A percentile compares a stretch with the other conserved stretches of the same genome.
Evolutionary conservation across 2,329 filamentous ascomycete genomes (phyloP).

Genomic region (Colletotrichum kahawae): DNA sequence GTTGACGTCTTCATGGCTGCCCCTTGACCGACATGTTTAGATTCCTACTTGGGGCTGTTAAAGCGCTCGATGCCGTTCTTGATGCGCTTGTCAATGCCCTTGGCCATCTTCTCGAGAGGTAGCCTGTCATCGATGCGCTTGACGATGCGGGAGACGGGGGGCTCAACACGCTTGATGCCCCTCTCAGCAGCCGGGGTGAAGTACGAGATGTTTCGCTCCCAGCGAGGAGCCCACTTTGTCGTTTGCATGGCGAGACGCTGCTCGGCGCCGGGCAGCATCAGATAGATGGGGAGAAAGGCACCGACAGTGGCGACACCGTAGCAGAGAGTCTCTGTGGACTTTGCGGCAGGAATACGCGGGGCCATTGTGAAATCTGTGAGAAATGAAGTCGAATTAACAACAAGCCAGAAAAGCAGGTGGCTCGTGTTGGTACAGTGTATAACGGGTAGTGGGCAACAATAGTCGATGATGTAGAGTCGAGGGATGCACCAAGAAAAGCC

Average conservation of each 20-base stretch:
- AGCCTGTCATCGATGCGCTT: constrained; percentile 51
- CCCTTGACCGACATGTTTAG: background rate
- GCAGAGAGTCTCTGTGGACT: constrained; percentile 53
- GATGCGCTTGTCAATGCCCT: constrained; percentile 53
- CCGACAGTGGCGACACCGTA: constrained; percentile 59
- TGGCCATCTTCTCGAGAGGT: constrained; percentile 56
- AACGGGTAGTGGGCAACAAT: background rate
- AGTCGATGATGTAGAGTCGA: background rate
- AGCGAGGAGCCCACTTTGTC: constrained; percentile 62
- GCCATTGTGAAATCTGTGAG: constrained; percentile 34
- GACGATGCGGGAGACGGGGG: constrained; percentile 49
- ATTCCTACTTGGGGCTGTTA: constrained; percentile 7
- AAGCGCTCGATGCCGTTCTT: constrained; percentile 47
- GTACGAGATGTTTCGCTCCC: constrained; percentile 63
- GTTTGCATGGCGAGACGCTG: constrained; percentile 60
- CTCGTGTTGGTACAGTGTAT: background rate
- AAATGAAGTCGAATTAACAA: background rate
- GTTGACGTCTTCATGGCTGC: background rate
- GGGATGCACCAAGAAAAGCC: background rate
- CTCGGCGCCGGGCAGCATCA: constrained; percentile 61
- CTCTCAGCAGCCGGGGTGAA: constrained; percentile 53
- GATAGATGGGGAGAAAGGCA: constrained; percentile 61
- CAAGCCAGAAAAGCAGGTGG: background rate
- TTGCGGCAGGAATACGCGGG: constrained; percentile 54
- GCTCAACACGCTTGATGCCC: constrained; percentile 57